Base-by-base conservation (phyloP, 1,284 basidiomycete species). In the Mycena sp. region DNA sequence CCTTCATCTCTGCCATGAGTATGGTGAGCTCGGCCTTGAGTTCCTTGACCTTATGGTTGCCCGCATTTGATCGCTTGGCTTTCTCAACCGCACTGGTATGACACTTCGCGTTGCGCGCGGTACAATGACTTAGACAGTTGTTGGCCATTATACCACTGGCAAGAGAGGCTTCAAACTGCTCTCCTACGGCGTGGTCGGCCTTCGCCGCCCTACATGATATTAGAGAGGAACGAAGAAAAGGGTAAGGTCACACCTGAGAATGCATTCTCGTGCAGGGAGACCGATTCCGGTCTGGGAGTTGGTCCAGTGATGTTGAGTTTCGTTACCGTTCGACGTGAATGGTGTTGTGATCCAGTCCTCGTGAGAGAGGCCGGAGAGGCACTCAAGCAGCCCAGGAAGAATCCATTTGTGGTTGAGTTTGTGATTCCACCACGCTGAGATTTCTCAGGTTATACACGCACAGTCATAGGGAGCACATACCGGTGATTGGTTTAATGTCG, bases 51-150 rank as follows among this genome's bases (percentile, higher is more conserved):
- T 53, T 53, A 1, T 41, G 37, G 26, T 54, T 41, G 21, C 43
- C 29, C n/a, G 54, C 9, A 25, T 10, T 16, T 25, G 43, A 23
- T 9, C 14, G 29, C 41, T 46, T 17, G 3, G 54, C 44, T 19
- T 56, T 46, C 44, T 56, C 23, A 16, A 56, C 11, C 5, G 54
- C 44, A 46, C 54, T 56, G 43, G 54, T 56, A 21, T 56, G 54
- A 28, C 54, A 43, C 44, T 56, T 56, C 2, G 41, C 14, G 25
- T 44, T 54, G 29, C 52, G 52, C n/a, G 26, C 40, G 11, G 52
- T 54, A 5, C 52, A 28, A 44, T 44, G 52, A 25, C 29, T 44
- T 12, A 54, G 25, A 14, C 40, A 29, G 28, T 21, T 35, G 16
- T 35, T 54, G 52, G 52, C 9, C 26, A 54, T 44, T 12, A 54